Percentiles rank a stretch among this genome's conserved stretches.
Conservation (phyloP, 257 asterid genomes). For the Gentiana dahurica region DNA sequence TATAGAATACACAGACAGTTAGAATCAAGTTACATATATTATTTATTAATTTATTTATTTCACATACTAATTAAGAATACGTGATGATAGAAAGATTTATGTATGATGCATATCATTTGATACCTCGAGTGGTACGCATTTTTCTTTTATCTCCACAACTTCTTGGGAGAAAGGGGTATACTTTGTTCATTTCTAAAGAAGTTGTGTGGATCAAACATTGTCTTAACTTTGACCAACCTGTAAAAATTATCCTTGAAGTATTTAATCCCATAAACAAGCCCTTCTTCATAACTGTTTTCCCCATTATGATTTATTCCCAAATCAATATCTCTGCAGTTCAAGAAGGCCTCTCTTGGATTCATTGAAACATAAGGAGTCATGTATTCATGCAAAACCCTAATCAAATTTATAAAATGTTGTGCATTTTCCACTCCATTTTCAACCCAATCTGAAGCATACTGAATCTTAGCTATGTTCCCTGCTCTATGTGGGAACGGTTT, state of each 20-base stretch:
- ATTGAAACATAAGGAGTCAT: constrained; percentile 19
- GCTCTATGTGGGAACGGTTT: constrained; percentile 26
- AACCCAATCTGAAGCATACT: constrained; percentile 15
- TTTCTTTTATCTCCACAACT: no score
- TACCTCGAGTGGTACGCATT: no score
- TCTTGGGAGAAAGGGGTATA: constrained; percentile 2
- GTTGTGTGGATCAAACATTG: constrained; percentile 9
- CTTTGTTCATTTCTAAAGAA: constrained; percentile 15
- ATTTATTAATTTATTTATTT: no score
- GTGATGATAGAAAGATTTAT: no score
- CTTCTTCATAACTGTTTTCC: constrained; percentile 3
- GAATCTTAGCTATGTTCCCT: constrained; percentile 21
- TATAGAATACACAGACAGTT: no score
- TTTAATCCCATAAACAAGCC: constrained; percentile 1
- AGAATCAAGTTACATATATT: no score
- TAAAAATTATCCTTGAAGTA: constrained; percentile 13
- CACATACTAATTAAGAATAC: no score
- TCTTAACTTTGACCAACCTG: constrained; percentile 10
- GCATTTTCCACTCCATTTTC: constrained; percentile 3
- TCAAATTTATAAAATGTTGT: constrained; percentile 6
- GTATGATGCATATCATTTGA: no score
- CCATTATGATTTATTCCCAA: constrained; percentile 12
- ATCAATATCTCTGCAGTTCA: constrained; percentile 22
- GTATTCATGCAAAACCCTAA: constrained; percentile 2
- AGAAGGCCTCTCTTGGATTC: constrained; percentile 15